Base-by-base conservation (phyloP, 129 eudicot species). In the Chrysanthemum lavandulifolium region DNA sequence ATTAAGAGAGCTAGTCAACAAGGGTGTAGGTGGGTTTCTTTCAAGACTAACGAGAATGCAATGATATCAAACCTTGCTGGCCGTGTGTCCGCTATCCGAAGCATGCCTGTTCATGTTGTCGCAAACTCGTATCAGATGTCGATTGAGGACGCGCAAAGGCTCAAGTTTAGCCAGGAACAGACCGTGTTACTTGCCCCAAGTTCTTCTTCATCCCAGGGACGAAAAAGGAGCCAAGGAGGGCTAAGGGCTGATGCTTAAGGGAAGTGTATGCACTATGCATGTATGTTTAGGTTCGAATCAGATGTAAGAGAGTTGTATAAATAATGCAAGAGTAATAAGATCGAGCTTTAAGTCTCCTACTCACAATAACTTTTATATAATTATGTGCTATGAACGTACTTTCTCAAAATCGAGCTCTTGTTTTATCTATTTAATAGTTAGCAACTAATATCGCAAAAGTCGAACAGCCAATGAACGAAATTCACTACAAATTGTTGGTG, bases 41-140 rank as follows among this genome's bases (percentile, higher is more conserved):
- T 90, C 86, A 85, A 72, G 69, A 90, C 97, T 6, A 83, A 83
- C 7, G 97, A 83, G 50, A 85, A 90, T 48, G 91, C 97, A 0
- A 81, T 90, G 85, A 67, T 84, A 29, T 75, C 78, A 16, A 83
- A 89, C 33, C 80, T 87, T 0, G 82, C 91, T 1, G 97, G 97
- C 13, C 88, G 91, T 0, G 80, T 85, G 63, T 90, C 97, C 1
- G 85, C 85, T 13, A 13, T 86, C 36, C 66, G 86, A n/a, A 83
- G 84, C 67, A 47, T 86, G 79, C 96, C 96, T 0, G 80, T 69
- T 3, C 85, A 73, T 47, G 93, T 87, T 64, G 66, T 90, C 51
- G 83, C 84, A 3, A 87, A 76, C 49, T 69, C 89, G 4, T 84
- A 82, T 67, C 93, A 82, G 55, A 31, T 90, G 15, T 69, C 96